Conservation (phyloP, 352 stramenopile genomes). For the Phytophthora constricta region DNA sequence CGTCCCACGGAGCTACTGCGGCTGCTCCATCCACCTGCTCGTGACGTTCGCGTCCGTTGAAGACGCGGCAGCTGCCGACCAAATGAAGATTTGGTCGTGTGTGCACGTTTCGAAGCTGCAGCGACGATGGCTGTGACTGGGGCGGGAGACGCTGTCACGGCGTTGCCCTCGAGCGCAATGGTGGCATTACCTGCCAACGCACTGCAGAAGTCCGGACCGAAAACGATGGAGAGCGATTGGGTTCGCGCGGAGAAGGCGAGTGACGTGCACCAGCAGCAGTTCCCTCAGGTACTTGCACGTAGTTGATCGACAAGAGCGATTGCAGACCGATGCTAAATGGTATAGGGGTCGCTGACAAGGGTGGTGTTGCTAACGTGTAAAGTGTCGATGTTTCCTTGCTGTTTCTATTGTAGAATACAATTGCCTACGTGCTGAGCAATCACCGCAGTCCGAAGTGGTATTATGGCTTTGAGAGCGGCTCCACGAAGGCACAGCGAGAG, state of each 20-base stretch:
- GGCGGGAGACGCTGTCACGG: conserved; percentile 10
- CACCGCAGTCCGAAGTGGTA: conserved; percentile 42
- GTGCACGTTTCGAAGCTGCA: too few relatives aligned
- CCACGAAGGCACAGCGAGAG: conserved; percentile 44
- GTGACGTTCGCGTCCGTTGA: too few relatives aligned
- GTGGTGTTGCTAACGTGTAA: not conserved
- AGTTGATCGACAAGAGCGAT: not conserved
- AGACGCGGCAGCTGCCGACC: too few relatives aligned
- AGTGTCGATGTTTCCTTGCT: not conserved
- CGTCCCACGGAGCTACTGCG: too few relatives aligned
- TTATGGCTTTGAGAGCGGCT: conserved; percentile 50
- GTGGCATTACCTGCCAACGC: conserved; percentile 9
- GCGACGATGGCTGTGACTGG: too few relatives aligned
- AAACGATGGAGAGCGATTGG: conserved; percentile 30
- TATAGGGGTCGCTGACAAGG: not conserved
- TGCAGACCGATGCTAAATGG: not conserved
- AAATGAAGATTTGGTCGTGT: too few relatives aligned
- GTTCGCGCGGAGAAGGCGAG: too few relatives aligned
- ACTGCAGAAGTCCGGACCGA: not conserved
- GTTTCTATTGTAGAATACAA: conserved; percentile 35
- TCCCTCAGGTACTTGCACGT: conserved; percentile 23
- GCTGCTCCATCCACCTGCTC: too few relatives aligned
- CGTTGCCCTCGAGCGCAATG: not conserved
- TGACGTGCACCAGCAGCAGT: conserved; percentile 26
- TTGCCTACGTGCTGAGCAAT: conserved; percentile 50